Conservation (phyloP, 345 rosid genomes). For the Euclidium syriacum region DNA sequence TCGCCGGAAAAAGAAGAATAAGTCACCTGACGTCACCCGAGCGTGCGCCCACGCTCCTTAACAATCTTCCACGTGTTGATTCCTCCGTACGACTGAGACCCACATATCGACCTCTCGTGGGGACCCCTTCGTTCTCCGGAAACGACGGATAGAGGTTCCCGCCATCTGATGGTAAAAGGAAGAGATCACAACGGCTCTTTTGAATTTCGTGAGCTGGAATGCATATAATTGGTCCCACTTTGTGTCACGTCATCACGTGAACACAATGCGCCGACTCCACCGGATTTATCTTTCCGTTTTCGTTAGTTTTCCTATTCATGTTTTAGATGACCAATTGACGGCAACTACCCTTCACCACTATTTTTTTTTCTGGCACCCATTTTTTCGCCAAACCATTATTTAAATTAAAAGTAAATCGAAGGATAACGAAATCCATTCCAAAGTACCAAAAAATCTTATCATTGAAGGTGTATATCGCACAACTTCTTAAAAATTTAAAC, state of each 20-base stretch:
- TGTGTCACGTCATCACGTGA: conserved; percentile 33
- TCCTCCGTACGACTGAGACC: not conserved
- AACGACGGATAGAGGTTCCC: conserved; percentile 23
- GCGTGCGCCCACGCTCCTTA: conserved; percentile 13
- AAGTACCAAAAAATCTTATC: not conserved
- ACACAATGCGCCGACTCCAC: conserved; percentile 28
- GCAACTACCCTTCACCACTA: conserved; percentile 24
- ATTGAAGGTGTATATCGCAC: not conserved
- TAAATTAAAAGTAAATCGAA: no score
- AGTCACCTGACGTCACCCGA: conserved; percentile 11
- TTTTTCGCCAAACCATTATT: not conserved
- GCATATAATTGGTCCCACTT: conserved; percentile 14
- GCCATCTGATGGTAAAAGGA: conserved; percentile 1
- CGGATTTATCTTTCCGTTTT: conserved; percentile 28
- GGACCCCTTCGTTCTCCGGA: conserved; percentile 15
- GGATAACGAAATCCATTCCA: not conserved
- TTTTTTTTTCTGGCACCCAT: conserved; percentile 8
- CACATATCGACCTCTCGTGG: not conserved
- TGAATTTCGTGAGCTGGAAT: conserved; percentile 13
- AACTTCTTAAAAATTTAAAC: not conserved
- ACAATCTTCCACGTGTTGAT: conserved; percentile 10
- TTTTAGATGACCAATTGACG: conserved; percentile 23
- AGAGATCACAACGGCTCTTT: no score
- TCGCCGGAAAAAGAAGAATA: not conserved
- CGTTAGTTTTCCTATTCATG: conserved; percentile 15